Evolutionary conservation across 495 filamentous ascomycete genomes (phyloP), one percentile per base, ranked within the genome.

Genomic region (Aspergillus asperescens): DNA sequence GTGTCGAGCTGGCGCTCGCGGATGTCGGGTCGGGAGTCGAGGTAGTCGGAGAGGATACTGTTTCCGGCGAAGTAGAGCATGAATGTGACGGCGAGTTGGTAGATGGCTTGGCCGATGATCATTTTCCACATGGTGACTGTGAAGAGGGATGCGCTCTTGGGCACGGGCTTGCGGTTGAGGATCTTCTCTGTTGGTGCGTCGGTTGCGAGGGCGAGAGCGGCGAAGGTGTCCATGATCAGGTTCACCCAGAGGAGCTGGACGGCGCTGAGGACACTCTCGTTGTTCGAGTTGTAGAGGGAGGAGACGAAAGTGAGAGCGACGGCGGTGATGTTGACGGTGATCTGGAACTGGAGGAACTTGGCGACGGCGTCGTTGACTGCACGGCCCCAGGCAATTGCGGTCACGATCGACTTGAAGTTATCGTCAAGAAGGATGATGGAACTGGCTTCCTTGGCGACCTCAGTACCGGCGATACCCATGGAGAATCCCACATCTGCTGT

Each of bases 41-140:
- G 51, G 16, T 39, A 15, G 32, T 31, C 35, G 1, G 20, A 35
- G 20, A 91, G 77, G 22, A 94, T 81, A 0, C 70, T 53, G 19
- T 69, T 57, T 3, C 83, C 83, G 10, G 77, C 87, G 57, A 89
- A 95, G 70, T 89, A 88, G 23, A 94, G 76, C 54, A 88, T 69
- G 57, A 93, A 86, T 0, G 87, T 93, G 38, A 90, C 77, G 19
- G 74, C 75, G 3, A 95, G 79, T 63, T 95, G 88, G 63, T 89
- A 94, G 28, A 92, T 71, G 4, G 89, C 84, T 61, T 95, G 88
- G 19, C 88, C 89, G 27, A 91, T 75, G 51, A 95, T 93, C 89
- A 95, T 95, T 69, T 95, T 95, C 89, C 89, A 95, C 89, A 95
- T 95, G 25, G 83, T 90, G 20, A 84, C 69, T 4, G 88, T 88